phyloP scores from a whole-genome alignment of 768 basidiomycete genomes.

The Boletus reticuloceps region DNA sequence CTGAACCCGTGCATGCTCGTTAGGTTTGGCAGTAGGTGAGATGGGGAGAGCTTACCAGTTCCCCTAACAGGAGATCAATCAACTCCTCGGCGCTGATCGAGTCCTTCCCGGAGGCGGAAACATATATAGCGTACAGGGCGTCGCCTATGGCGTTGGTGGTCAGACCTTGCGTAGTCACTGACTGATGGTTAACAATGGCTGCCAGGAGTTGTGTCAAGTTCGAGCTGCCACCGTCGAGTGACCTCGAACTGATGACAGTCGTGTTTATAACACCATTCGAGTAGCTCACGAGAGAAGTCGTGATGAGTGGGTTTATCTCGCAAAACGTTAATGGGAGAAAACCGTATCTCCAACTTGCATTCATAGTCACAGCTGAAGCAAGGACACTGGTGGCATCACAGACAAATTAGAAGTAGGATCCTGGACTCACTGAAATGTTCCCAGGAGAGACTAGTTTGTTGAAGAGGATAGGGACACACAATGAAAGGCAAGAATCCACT shows the following conservation, averaged over 20 bases:
- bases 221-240: background rate
- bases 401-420: background rate
- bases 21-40: too few relatives aligned
- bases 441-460: background rate
- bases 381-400: too few relatives aligned
- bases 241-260: background rate
- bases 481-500: conserved; percentile 1
- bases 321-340: conserved; percentile 12
- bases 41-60: background rate
- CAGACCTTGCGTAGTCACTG: conserved; percentile 11
- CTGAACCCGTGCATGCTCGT: background rate
- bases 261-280: background rate
- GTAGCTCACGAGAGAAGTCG: conserved; percentile 16
- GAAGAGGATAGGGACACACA: conserved; percentile 3
- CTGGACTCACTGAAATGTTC: background rate
- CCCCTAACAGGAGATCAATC: background rate
- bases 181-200: conserved; percentile 3
- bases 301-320: conserved; percentile 4
- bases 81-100: background rate
- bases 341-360: conserved; percentile 10
- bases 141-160: conserved; percentile 16
- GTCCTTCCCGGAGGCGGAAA: background rate
- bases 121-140: conserved; percentile 11
- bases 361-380: background rate
- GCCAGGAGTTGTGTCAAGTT: conserved; percentile 14